A percentile compares a stretch with the other conserved stretches of the same genome.
Conservation (phyloP, 495 filamentous ascomycete genomes). For the Amorphotheca resinae region DNA sequence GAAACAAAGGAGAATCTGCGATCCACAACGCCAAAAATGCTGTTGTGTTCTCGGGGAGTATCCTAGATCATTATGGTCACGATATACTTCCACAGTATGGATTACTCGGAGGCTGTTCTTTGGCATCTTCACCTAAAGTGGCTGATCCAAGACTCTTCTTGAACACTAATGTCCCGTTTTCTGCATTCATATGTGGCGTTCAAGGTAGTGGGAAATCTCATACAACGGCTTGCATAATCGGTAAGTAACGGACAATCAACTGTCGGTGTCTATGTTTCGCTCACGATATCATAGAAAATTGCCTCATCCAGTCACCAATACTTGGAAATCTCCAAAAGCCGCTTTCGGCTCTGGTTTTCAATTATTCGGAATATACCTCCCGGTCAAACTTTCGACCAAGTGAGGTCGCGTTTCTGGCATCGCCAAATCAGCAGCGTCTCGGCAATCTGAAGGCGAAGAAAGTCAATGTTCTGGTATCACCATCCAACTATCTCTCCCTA, state of each 20-base stretch:
- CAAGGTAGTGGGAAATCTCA: slow-evolving; percentile 68
- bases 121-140: not conserved
- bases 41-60: slow-evolving; percentile 7
- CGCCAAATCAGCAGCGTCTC: slow-evolving; percentile 9
- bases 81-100: slow-evolving; percentile 14
- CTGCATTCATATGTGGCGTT: slow-evolving; percentile 60
- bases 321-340: slow-evolving; percentile 21
- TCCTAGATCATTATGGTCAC: not conserved
- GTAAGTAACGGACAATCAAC: not conserved
- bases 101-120: slow-evolving; percentile 7
- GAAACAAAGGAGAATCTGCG: not conserved
- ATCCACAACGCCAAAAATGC: slow-evolving; percentile 2
- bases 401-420: slow-evolving; percentile 52
- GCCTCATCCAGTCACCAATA: slow-evolving; percentile 29
- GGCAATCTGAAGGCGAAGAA: not conserved
- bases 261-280: not conserved
- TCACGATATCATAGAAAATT: slow-evolving; percentile 44
- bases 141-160: slow-evolving; percentile 42
- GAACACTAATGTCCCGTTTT: slow-evolving; percentile 55
- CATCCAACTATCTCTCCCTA: slow-evolving; percentile 19
- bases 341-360: slow-evolving; percentile 51
- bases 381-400: slow-evolving; percentile 39
- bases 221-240: slow-evolving; percentile 46
- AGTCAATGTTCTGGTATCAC: slow-evolving; percentile 21
- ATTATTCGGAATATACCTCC: slow-evolving; percentile 48